Percentiles rank a stretch among this genome's conserved stretches.
phyloP scores from a whole-genome alignment of 805 yeast species.

The Blastobotrys attinorum region DNA sequence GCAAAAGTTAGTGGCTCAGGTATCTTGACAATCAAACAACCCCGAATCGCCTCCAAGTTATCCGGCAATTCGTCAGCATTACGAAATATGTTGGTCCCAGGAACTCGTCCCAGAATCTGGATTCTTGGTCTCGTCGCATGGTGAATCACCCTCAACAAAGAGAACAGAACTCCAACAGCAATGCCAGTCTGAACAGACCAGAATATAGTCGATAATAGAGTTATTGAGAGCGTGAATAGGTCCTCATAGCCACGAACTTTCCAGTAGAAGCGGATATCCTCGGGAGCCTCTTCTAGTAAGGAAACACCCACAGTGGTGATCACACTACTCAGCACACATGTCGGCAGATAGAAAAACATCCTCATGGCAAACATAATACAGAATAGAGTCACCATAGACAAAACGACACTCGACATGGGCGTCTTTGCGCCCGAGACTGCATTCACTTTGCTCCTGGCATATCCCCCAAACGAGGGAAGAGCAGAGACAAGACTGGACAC shows the following conservation, averaged over 20 bases:
- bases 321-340: constrained; percentile 70
- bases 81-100: constrained; percentile 52
- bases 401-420: constrained; percentile 71
- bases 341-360: constrained; percentile 65
- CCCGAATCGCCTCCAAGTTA: constrained; percentile 45
- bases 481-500: constrained; percentile 50
- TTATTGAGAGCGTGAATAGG: constrained; percentile 56
- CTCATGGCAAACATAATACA: constrained; percentile 55
- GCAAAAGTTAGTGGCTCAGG: constrained; percentile 89
- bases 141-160: constrained; percentile 68
- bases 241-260: constrained; percentile 71
- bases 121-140: constrained; percentile 78
- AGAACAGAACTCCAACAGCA: constrained; percentile 75
- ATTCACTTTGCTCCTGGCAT: constrained; percentile 86
- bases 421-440: constrained; percentile 83
- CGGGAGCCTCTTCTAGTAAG: constrained; percentile 77
- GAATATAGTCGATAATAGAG: constrained; percentile 54
- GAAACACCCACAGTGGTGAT: constrained; percentile 72
- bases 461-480: constrained; percentile 91
- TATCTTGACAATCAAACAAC: constrained; percentile 68
- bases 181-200: constrained; percentile 87
- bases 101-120: constrained; percentile 68
- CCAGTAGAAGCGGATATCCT: constrained; percentile 66
- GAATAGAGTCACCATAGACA: constrained; percentile 68
- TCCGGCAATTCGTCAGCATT: constrained; percentile 60